A percentile compares a stretch with the other conserved stretches of the same genome.
Conservation (phyloP, 2,329 filamentous ascomycete genomes). For the Cordyceps javanica region DNA sequence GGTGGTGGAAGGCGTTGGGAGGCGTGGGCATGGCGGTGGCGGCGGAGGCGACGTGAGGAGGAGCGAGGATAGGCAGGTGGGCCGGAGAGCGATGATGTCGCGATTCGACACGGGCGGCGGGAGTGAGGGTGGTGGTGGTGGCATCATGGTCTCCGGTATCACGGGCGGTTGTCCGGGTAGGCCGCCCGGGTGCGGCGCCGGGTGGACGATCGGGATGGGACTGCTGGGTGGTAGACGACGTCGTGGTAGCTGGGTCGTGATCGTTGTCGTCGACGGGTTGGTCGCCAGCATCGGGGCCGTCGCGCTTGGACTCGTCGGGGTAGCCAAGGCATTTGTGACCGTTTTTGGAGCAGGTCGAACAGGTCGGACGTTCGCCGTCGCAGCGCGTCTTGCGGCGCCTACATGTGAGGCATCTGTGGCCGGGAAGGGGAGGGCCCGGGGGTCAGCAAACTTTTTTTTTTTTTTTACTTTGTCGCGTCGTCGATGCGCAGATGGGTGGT, state of each 20-base stretch:
- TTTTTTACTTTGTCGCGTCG: neutral
- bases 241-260: constrained; percentile 16
- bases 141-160: neutral
- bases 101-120: neutral
- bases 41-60: neutral
- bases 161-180: neutral
- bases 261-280: constrained; percentile 31
- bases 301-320: constrained; percentile 36
- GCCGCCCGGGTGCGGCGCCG: neutral
- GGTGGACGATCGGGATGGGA: neutral
- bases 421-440: neutral
- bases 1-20: neutral
- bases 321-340: constrained; percentile 66
- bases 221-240: neutral
- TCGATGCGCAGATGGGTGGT: neutral
- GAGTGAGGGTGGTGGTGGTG: neutral
- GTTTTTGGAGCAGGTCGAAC: constrained; percentile 67
- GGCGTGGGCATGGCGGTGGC: neutral
- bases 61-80: neutral
- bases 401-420: constrained; percentile 62
- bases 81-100: neutral
- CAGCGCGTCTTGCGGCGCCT: constrained; percentile 71
- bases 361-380: constrained; percentile 65
- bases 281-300: constrained; percentile 25
- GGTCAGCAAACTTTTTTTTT: neutral